Base-by-base conservation (phyloP, 352 stramenopile species). In the Blastocystis sp. region DNA sequence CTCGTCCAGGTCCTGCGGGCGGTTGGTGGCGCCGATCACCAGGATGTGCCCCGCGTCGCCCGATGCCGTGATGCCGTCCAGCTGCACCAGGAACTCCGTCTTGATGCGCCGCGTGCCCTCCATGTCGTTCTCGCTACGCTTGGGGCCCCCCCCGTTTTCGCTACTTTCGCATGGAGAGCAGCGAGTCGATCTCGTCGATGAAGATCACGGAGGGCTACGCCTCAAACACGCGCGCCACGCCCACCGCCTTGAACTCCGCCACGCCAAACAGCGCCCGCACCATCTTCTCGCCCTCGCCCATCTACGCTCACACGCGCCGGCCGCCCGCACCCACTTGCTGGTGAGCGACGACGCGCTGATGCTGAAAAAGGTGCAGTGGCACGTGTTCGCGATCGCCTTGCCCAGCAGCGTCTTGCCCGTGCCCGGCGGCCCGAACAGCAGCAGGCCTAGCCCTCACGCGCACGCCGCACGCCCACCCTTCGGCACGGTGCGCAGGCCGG, bases 111-210 rank as follows among this genome's bases (percentile, higher is more conserved):
- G 90, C 5, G 95, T 94, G 3, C 94, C 96, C 79, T 99, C 96
- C 88, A 92, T 97, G 91, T 99, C 96, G 80, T 95, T 95, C 69
- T 97, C 95, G 0, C 93, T 87, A 77, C 28, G 11, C 0, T 19
- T 90, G 45, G 94, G 2, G 14, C 34, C 1, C 19, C 1, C 19
- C 34, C 4, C 28, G 1, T 99, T 96, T 89, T 23, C 56, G n/a
- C 10, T 98, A 94, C 90, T 94, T 98, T 89, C 97, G 91, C 90
- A 98, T 93, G 0, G 94, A 98, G 43, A 99, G 91, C 23, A 99
- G 91, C 1, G 95, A 98, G 91, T 99, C 97, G 86, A 99, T 97
- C 91, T 99, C 96, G 90, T 99, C 96, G 67, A 99, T 98, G 89
- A 99, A 99, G 65, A 99, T 96, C 1, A 99, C 95, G 0, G 94